Evolutionary conservation across 2,329 filamentous ascomycete species (phyloP), one percentile per base, ranked within the genome.

Genomic region (Hymenoscyphus scutula): DNA sequence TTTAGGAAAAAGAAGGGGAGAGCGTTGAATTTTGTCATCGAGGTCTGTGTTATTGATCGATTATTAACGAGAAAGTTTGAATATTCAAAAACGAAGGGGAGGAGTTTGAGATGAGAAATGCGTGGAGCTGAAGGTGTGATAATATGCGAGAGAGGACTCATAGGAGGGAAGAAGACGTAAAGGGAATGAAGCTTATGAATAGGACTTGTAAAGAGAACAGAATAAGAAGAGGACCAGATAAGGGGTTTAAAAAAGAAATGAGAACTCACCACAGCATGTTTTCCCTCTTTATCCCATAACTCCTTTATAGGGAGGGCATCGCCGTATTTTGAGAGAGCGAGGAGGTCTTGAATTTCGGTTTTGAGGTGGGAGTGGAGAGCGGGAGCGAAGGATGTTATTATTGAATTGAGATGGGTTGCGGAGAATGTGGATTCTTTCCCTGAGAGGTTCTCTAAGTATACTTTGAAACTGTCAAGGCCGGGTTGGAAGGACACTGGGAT

Each of bases 1-100:
- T 89, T 89, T 66, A 87, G 73, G 61, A 89, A 71, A 76, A 89
- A 87, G 69, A 89, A 88, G 1, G 85, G 85, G 17, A 89, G 81
- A 0, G 85, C 85, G 63, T 56, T 61, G 57, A 62, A 56, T 38
- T 88, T 84, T 19, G 80, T 76, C 41, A 80, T 77, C 30, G 84
- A 83, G 0, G 83, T 84, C 75, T 86, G 86, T 29, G 1, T 84
- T 87, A 34, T 34, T 10, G 32, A 34, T 34, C 32, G 32, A 34
- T 8, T 19, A 10, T 45, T 45, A 45, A 17, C 38, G 38, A 45
- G 38, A 41, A 38, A 3, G 3, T 38, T 13, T 8, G 8, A 34
- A 10, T n/a, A 41, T 10, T 41, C n/a, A n/a, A n/a, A n/a, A n/a
- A n/a, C n/a, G n/a, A n/a, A n/a, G n/a, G n/a, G n/a, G n/a, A n/a